These are phyloP conservation scores for Multifurca ochricompacta DNA, from an alignment of 768 basidiomycete species.

Conservation along the genomic window DNA sequence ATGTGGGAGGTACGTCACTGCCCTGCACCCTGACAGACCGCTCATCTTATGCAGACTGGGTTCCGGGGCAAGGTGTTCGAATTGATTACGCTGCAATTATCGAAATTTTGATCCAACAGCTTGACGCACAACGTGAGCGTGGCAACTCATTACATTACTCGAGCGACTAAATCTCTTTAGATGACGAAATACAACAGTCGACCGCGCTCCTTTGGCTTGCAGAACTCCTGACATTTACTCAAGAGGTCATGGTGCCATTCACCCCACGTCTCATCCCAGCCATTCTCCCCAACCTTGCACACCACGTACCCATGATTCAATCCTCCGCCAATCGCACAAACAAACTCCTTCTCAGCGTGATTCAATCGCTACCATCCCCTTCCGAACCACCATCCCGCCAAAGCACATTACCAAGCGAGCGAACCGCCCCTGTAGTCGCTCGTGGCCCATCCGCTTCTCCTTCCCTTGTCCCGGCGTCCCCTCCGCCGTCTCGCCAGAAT, in stretches of 20 bases:
- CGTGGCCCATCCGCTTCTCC: conserved; percentile 43
- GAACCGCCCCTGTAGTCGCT: conserved; percentile 26
- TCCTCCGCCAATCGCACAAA: conserved; percentile 82
- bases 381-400: conserved; percentile 38
- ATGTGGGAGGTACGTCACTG: conserved; percentile 37
- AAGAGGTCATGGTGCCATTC: conserved; percentile 90
- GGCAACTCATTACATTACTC: background rate
- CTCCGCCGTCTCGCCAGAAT: conserved; percentile 42
- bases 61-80: conserved; percentile 88
- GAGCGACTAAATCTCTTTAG: conserved; percentile 32
- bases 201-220: conserved; percentile 92
- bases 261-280: conserved; percentile 92
- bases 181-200: conserved; percentile 91
- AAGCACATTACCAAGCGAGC: conserved; percentile 24
- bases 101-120: conserved; percentile 84
- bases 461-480: conserved; percentile 35
- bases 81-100: conserved; percentile 90
- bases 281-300: conserved; percentile 90
- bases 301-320: conserved; percentile 84
- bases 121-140: conserved; percentile 65
- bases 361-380: conserved; percentile 77
- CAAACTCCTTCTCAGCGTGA: conserved; percentile 73
- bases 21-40: background rate
- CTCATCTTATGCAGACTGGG: conserved; percentile 50
- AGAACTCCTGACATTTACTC: conserved; percentile 80